Percentiles rank a stretch among this genome's conserved stretches.
These are phyloP conservation scores for Exserohilum turcica DNA, from an alignment of 2,329 filamentous ascomycete species.

Conservation along the genomic window DNA sequence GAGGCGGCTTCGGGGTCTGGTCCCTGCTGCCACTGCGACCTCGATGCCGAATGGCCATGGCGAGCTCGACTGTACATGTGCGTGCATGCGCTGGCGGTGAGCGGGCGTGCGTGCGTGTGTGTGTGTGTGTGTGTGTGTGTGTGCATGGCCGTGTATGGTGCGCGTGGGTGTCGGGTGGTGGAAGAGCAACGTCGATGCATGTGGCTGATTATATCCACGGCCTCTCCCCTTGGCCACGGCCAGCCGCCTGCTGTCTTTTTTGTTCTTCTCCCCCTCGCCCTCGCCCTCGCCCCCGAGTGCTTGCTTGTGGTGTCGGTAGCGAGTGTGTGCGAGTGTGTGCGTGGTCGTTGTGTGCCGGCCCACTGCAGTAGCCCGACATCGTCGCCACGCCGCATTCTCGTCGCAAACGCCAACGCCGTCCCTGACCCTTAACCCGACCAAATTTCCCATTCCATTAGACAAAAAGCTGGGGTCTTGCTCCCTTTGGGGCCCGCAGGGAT, in stretches of 20 bases:
- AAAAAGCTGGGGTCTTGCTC: conserved; percentile 11
- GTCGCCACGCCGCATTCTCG: conserved; percentile 11
- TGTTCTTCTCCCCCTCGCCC: not conserved
- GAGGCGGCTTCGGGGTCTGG: conserved; percentile 15
- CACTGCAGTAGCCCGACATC: conserved; percentile 12
- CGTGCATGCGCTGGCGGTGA: conserved; percentile 17
- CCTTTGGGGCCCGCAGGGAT: conserved; percentile 17
- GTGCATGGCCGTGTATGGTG: conserved; percentile 1
- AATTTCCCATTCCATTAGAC: conserved; percentile 17
- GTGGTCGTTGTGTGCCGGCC: conserved; percentile 9
- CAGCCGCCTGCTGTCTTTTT: not conserved
- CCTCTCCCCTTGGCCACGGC: not conserved
- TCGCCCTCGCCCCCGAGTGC: not conserved
- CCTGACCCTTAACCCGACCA: conserved; percentile 15
- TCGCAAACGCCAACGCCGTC: conserved; percentile 14
- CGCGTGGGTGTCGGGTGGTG: not conserved
- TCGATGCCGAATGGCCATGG: conserved; percentile 11
- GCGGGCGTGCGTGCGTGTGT: not conserved
- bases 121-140: not conserved
- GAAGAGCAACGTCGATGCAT: conserved; percentile 1
- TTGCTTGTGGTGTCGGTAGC: no score
- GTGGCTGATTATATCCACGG: conserved; percentile 1
- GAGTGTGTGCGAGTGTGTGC: no score
- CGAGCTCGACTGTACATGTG: no score
- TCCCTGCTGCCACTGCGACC: conserved; percentile 12